Base-by-base conservation (phyloP, 441 rosid genomes). In the Biscutella laevigata region DNA sequence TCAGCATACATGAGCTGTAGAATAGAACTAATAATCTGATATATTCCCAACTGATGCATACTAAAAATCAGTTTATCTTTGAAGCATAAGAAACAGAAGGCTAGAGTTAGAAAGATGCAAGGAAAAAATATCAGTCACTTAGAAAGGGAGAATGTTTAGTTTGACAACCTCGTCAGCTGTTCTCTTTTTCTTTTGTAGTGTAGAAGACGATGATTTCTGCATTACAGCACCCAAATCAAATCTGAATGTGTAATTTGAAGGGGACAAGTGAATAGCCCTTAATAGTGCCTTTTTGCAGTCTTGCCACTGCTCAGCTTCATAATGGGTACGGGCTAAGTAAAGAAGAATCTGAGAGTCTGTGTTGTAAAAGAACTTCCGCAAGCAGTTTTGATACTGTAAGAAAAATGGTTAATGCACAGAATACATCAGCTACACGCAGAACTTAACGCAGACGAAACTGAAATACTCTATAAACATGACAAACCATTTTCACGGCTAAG, bases 261-360 rank as follows among this genome's bases (percentile, higher is more conserved):
- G 99, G 58, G 94, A 62, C 71, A 94, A 77, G 68, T 94, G 99
- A 73, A 94, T 94, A 61, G 96, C 97, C 74, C 95, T 84, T 57
- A 89, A 66, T 40, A 94, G 71, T 53, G 95, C 77, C 78, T 82
- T 94, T 78, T 89, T 94, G 96, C 99, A 94, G 51, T 94, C 97
- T 81, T 89, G 99, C 99, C 99, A 94, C 64, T 89, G 95, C 73
- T 94, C 99, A 64, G 99, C 99, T 82, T 94, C 99, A 75, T 89
- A 89, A 77, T 86, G 88, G 43, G 96, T 89, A 57, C 97, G 94
- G 34, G 99, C 97, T 62, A 94, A 58, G 73, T 94, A 94, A 44
- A 94, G 94, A 77, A 84, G 95, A 73, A 84, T 81, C 58, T 89
- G 97, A 47, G 86, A 82, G 72, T 94, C 97, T 37, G 97, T 94